Conservation (phyloP, 2,329 filamentous ascomycete genomes). For the Pseudocercospora crystallina region DNA sequence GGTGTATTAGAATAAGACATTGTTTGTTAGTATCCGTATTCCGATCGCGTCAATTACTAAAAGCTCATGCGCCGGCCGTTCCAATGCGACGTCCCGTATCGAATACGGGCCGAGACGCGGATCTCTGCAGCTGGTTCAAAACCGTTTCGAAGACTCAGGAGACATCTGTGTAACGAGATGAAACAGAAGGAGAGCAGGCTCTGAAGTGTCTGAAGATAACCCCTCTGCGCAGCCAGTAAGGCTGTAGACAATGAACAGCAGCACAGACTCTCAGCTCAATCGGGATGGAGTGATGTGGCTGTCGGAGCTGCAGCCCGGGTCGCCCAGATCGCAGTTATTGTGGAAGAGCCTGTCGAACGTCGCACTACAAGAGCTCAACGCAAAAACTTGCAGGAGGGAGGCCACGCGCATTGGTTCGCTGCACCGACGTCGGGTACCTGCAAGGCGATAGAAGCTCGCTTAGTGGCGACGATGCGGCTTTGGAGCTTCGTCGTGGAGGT, state of each 20-base stretch:
- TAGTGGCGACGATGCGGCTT: not conserved
- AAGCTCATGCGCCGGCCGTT: not conserved
- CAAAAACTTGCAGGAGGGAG: not conserved
- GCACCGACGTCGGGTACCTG: not conserved
- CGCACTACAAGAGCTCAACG: too few species aligned
- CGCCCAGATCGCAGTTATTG: slow-evolving; percentile 5
- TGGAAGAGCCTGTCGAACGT: not conserved
- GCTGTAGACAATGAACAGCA: not conserved
- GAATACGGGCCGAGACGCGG: slow-evolving; percentile 1
- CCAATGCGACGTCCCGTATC: slow-evolving; percentile 12
- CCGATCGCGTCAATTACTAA: slow-evolving; percentile 3
- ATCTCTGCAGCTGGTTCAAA: slow-evolving; percentile 6
- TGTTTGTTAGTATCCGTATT: slow-evolving; percentile 7
- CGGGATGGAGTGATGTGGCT: slow-evolving; percentile 4
- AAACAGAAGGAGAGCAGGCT: not conserved
- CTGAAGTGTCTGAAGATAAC: not conserved
- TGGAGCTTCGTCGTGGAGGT: too few species aligned
- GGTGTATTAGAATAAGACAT: slow-evolving; percentile 17
- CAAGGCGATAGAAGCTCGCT: slow-evolving; percentile 5
- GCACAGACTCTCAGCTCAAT: slow-evolving; percentile 1
- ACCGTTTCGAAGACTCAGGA: slow-evolving; percentile 10
- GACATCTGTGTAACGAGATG: slow-evolving; percentile 5
- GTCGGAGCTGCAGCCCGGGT: slow-evolving; percentile 6
- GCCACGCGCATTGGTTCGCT: not conserved
- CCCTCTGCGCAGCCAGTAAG: not conserved